Percentiles rank a stretch among this genome's conserved stretches.
Conservation (phyloP, 2,329 filamentous ascomycete species). For the Lasiodiplodia theobromae region DNA sequence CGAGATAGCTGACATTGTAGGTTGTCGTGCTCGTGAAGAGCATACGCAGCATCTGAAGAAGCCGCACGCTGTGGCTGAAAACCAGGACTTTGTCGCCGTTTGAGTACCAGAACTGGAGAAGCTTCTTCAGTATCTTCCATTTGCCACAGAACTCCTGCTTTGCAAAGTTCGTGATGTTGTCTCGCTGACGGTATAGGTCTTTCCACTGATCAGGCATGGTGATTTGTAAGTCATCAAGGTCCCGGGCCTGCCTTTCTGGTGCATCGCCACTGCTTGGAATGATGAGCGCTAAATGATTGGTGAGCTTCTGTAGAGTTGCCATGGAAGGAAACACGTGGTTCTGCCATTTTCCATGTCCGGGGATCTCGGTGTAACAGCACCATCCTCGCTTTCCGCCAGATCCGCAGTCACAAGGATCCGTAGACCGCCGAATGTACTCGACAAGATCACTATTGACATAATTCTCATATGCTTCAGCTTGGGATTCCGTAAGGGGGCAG, state of each 20-base stretch:
- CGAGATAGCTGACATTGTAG: constrained; percentile 90
- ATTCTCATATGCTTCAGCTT: constrained; percentile 82
- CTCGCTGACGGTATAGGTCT: constrained; percentile 74
- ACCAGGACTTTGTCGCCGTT: constrained; percentile 94
- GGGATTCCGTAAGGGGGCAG: constrained; percentile 84
- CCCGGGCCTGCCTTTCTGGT: constrained; percentile 77
- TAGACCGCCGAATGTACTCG: constrained; percentile 70
- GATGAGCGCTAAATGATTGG: constrained; percentile 90
- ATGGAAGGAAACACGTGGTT: constrained; percentile 85
- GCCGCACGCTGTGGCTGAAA: constrained; percentile 88
- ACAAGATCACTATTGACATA: constrained; percentile 78
- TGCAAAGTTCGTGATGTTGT: constrained; percentile 80
- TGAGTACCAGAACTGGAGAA: constrained; percentile 87
- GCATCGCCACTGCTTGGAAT: constrained; percentile 72
- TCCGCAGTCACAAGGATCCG: constrained; percentile 73
- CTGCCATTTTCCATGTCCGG: constrained; percentile 71
- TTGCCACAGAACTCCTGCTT: constrained; percentile 95
- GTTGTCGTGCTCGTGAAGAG: constrained; percentile 82
- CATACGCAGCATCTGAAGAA: constrained; percentile 83
- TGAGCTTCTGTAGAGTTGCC: constrained; percentile 81
- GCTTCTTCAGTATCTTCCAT: constrained; percentile 87
- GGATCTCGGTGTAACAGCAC: constrained; percentile 73
- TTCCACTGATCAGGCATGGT: constrained; percentile 80
- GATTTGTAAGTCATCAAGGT: constrained; percentile 74
- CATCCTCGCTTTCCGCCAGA: constrained; percentile 77